Percentiles rank a stretch among this genome's conserved stretches.
Evolutionary conservation across 768 basidiomycete species (phyloP).

Genomic region (Suillus decipiens): DNA sequence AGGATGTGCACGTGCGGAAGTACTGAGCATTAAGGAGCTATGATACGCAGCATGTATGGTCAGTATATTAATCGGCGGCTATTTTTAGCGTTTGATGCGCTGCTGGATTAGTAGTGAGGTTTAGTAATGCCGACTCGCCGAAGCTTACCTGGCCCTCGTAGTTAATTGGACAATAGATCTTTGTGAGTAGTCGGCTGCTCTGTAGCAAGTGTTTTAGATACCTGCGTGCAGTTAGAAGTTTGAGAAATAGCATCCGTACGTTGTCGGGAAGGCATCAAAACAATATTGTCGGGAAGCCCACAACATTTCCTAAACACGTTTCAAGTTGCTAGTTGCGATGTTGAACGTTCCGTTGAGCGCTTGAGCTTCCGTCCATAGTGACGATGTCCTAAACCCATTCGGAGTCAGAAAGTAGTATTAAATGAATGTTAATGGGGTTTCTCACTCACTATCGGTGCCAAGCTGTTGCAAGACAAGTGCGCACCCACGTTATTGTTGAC

Average conservation of each 20-base stretch:
- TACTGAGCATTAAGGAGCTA: not conserved
- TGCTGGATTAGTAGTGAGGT: not conserved
- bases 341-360: not conserved
- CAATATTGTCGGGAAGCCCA: too few relatives aligned
- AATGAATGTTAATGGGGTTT: not conserved
- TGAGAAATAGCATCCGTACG: not conserved
- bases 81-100: not conserved
- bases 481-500: not conserved
- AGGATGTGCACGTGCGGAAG: not conserved
- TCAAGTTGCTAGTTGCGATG: not conserved
- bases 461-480: constrained; percentile 1
- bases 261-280: not conserved
- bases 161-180: too few relatives aligned
- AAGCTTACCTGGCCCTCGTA: not conserved
- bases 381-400: not conserved
- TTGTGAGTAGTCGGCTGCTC: not conserved
- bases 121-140: not conserved
- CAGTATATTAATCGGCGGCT: not conserved
- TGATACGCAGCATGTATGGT: not conserved
- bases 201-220: not conserved
- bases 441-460: not conserved
- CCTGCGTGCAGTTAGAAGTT: not conserved
- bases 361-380: not conserved
- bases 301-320: constrained; percentile 1
- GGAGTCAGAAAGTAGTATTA: not conserved